Evolutionary conservation across 306 rosid genomes (phyloP).

Genomic region (Gastrolobium bilobum): DNA sequence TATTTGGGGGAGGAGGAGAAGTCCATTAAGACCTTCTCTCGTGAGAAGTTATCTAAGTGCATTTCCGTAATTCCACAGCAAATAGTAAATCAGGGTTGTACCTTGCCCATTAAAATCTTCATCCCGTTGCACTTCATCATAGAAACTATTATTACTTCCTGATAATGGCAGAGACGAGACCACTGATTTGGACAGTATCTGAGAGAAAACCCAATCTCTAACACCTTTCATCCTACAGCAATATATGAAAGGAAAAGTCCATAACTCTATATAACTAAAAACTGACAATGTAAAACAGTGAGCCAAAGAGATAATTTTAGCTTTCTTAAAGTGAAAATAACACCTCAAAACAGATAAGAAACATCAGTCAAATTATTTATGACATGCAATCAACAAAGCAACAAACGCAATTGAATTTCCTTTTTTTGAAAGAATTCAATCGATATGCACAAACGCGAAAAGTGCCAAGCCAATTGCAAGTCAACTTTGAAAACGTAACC

Average conservation of each 20-base stretch:
- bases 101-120: constrained; percentile 75
- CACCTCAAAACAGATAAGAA: constrained; percentile 16
- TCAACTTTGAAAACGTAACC: neutral
- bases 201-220: constrained; percentile 87
- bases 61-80: constrained; percentile 24
- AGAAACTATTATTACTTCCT: constrained; percentile 60
- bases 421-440: neutral
- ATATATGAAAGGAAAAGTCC: constrained; percentile 40
- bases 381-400: constrained; percentile 17
- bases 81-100: constrained; percentile 39
- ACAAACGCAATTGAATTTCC: constrained; percentile 19
- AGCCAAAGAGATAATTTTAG: neutral
- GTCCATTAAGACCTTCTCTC: neutral
- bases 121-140: constrained; percentile 50
- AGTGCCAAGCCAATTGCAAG: neutral
- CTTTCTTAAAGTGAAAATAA: constrained; percentile 3
- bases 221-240: constrained; percentile 83
- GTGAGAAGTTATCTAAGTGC: constrained; percentile 3
- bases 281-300: neutral
- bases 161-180: constrained; percentile 73
- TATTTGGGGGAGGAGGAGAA: constrained; percentile 9
- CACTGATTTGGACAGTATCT: constrained; percentile 77
- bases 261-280: constrained; percentile 26
- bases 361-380: constrained; percentile 18
- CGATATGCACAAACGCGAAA: neutral